Evolutionary conservation across 441 rosid genomes (phyloP).

Genomic region (Euphorbia schlechtendalii): DNA sequence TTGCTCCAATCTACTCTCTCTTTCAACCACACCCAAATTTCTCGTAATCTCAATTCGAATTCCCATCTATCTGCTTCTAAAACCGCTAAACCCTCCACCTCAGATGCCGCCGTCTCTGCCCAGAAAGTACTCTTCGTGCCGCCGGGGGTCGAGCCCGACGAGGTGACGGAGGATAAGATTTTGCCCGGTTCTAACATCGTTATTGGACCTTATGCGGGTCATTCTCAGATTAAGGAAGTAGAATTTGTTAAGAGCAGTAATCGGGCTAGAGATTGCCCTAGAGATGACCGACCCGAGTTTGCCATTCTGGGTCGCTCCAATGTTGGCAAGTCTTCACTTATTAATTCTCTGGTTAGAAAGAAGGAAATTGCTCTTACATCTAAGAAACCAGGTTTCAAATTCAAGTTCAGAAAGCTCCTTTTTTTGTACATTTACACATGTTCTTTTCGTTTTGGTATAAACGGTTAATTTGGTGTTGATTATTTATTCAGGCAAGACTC

Average conservation of each 20-base stretch:
- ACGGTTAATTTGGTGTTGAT: neutral
- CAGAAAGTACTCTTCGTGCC: constrained; percentile 50
- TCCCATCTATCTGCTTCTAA: constrained; percentile 35
- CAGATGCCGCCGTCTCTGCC: constrained; percentile 34
- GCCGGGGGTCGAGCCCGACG: constrained; percentile 52
- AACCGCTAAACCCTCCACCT: constrained; percentile 30
- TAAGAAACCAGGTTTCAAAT: constrained; percentile 63
- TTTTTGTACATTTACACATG: no score
- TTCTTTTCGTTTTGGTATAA: no score
- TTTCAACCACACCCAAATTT: constrained; percentile 19
- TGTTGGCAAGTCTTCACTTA: constrained; percentile 91
- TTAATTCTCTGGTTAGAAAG: constrained; percentile 69
- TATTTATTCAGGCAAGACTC: constrained; percentile 68
- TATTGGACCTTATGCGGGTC: constrained; percentile 79
- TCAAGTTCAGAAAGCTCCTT: neutral
- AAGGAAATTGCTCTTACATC: constrained; percentile 93
- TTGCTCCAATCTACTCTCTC: constrained; percentile 19
- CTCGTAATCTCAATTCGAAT: constrained; percentile 13
- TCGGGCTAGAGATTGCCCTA: constrained; percentile 82
- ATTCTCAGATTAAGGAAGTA: constrained; percentile 76
- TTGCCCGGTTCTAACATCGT: constrained; percentile 78
- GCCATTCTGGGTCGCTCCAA: constrained; percentile 84
- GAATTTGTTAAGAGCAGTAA: constrained; percentile 81
- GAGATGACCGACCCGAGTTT: constrained; percentile 71
- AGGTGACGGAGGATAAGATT: constrained; percentile 57